Base-by-base conservation (phyloP, 306 rosid species). In the Vachellia pachyceras region DNA sequence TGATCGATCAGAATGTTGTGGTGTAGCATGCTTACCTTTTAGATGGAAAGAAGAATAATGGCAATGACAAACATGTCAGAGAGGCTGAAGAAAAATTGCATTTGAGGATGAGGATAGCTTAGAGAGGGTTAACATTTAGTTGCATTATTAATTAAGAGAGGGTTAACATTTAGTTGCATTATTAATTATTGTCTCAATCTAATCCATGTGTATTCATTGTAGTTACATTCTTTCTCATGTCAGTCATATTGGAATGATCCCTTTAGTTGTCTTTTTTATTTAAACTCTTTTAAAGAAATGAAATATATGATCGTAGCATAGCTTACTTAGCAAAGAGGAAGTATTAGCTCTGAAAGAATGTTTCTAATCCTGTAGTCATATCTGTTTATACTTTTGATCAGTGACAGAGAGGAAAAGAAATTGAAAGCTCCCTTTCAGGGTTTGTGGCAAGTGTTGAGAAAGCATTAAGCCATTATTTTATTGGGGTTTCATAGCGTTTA, bases 201-300 rank as follows among this genome's bases (percentile, higher is more conserved):
- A 85, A 85, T 83, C 88, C 79, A 70, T 82, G 68, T 49, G 83
- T 73, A 86, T 86, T 86, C 84, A 69, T 86, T 80, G 77, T 81
- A 65, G 78, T 47, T 52, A 79, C 83, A 77, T 83, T 86, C 83
- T 86, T 82, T 63, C 29, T 6, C 80, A 63, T 77, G 77, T 83
- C 73, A 71, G 68, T 37, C n/a, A n/a, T n/a, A 42, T 69, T 11
- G 23, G 65, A 70, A 63, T 79, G 73, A 15, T 83, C 74, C 25
- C 69, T 55, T n/a, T 29, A 25, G 68, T 57, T 66, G 80, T 78
- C 76, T 25, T 77, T 73, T 29, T 58, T 29, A 39, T 15, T 77
- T 33, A 69, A 75, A 77, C 67, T 42, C 82, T 82, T 77, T 69
- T 20, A 61, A 44, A 80, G 82, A 71, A 77, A 36, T 66, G 78